These are phyloP conservation scores for Trichosanthes cucumerina DNA, from an alignment of 306 rosid species.

Conservation along the genomic window DNA sequence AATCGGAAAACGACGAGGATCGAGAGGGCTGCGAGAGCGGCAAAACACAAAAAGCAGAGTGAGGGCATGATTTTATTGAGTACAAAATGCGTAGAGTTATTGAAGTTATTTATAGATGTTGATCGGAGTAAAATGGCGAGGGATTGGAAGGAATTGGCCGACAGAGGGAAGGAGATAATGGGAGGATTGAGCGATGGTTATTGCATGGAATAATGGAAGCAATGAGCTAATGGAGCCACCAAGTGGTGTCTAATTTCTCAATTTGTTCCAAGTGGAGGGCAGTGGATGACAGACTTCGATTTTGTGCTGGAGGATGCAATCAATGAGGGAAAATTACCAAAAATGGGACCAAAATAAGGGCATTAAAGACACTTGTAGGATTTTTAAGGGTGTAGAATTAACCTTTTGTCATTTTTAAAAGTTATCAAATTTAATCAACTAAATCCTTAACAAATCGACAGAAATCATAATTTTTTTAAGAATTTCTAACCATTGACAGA, in stretches of 20 bases:
- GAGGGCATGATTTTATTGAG: not conserved
- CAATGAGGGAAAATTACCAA: not conserved
- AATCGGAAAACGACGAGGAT: not conserved
- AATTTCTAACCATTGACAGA: too few species aligned
- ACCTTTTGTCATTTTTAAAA: too few species aligned
- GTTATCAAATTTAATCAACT: too few species aligned
- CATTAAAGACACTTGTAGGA: too few species aligned
- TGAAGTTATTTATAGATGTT: not conserved
- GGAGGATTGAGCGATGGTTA: not conserved
- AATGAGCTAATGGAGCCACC: not conserved
- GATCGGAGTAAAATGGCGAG: not conserved
- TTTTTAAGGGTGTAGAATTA: too few species aligned
- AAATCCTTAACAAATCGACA: too few species aligned
- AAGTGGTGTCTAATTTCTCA: not conserved
- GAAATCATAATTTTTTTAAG: too few species aligned
- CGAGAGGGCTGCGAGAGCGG: not conserved
- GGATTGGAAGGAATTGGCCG: not conserved
- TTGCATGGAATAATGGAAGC: not conserved
- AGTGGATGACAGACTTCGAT: not conserved
- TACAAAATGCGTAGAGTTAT: not conserved
- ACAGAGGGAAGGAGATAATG: not conserved
- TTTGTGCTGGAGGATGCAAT: not conserved
- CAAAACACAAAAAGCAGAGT: not conserved
- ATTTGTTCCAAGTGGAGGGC: not conserved
- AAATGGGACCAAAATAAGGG: too few species aligned